A percentile compares a stretch with the other conserved stretches of the same genome.
Evolutionary conservation across 805 yeast species (phyloP).

Genomic region (Starmerella floris): DNA sequence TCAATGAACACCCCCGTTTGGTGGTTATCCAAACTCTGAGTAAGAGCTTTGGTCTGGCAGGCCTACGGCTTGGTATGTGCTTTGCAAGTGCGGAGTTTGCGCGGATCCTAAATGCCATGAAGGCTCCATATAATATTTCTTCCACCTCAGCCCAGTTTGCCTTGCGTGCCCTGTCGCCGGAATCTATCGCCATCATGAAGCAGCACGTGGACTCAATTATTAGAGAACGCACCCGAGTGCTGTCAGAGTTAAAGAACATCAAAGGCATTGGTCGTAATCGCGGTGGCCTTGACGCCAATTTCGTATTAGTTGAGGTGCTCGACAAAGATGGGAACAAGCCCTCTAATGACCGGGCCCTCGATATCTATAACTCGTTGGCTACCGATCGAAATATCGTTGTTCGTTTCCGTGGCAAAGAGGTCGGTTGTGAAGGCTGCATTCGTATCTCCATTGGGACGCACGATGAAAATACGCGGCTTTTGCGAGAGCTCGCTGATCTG

Average conservation of each 20-base stretch:
- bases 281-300: conserved; percentile 83
- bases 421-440: conserved; percentile 77
- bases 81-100: conserved; percentile 51
- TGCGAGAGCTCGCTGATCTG: conserved; percentile 34
- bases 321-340: conserved; percentile 47
- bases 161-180: conserved; percentile 48
- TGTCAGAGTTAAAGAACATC: conserved; percentile 41
- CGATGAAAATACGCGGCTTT: conserved; percentile 51
- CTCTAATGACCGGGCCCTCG: conserved; percentile 50
- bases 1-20: conserved; percentile 65
- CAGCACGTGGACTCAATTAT: conserved; percentile 37
- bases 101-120: conserved; percentile 66
- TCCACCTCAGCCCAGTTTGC: conserved; percentile 68
- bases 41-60: conserved; percentile 93
- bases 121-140: conserved; percentile 91
- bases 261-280: conserved; percentile 57
- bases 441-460: conserved; percentile 79
- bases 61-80: conserved; percentile 78
- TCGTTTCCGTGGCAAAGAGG: conserved; percentile 80
- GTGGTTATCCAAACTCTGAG: conserved; percentile 86
- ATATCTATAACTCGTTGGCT: conserved; percentile 59
- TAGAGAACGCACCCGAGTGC: conserved; percentile 42
- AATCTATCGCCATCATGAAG: conserved; percentile 49
- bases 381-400: conserved; percentile 64
- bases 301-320: conserved; percentile 59